Conservation (phyloP, 345 rosid species). For the sweet orange (Citrus sinensis) region DNA sequence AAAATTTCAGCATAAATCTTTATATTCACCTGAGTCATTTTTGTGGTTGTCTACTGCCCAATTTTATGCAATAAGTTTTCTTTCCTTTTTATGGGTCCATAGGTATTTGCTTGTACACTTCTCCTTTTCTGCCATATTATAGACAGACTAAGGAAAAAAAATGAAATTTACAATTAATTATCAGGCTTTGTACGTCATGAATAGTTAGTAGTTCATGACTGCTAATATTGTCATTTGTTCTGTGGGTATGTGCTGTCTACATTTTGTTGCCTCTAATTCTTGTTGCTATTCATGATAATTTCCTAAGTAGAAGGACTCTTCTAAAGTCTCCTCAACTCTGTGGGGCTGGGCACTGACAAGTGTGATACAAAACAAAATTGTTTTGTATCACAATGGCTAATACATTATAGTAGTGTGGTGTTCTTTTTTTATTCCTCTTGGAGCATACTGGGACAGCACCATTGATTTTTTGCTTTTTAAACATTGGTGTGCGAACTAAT, state of each 20-base stretch:
- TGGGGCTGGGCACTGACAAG: constrained; percentile 76
- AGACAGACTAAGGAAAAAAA: neutral
- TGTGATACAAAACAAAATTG: constrained; percentile 65
- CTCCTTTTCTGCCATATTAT: neutral
- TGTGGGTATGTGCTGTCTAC: constrained; percentile 81
- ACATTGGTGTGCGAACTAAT: constrained; percentile 1
- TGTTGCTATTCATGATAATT: constrained; percentile 86
- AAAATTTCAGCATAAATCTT: neutral
- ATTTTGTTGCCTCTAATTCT: constrained; percentile 83
- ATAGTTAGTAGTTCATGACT: neutral
- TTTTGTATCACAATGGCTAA: constrained; percentile 83
- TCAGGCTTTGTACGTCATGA: neutral
- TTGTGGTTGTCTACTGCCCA: neutral
- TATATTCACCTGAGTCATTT: neutral
- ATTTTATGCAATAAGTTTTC: neutral
- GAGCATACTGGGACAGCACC: constrained; percentile 73
- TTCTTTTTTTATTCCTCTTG: constrained; percentile 76
- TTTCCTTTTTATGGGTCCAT: neutral
- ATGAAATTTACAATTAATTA: neutral
- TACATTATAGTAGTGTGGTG: constrained; percentile 79
- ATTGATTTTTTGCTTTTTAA: constrained; percentile 33
- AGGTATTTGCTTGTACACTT: neutral
- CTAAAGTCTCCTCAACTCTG: constrained; percentile 75
- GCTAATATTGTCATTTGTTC: neutral
- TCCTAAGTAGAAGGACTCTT: constrained; percentile 65